Evolutionary conservation across 495 filamentous ascomycete genomes (phyloP).

Genomic region (Opeltia flavorubescens): DNA sequence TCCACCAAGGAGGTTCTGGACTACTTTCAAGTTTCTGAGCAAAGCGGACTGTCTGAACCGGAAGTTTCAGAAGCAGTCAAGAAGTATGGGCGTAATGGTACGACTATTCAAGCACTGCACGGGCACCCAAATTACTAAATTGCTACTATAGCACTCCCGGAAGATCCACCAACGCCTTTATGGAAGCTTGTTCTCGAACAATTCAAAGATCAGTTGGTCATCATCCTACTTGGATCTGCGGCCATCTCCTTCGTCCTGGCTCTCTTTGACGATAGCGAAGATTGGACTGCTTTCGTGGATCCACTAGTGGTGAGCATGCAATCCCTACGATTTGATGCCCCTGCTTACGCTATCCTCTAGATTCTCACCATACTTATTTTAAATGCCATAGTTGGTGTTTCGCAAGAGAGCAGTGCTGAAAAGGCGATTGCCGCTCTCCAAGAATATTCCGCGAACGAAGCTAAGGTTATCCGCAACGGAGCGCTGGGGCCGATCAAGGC

Average conservation of each 20-base stretch:
- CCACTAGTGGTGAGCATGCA: conserved; percentile 63
- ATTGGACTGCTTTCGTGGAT: conserved; percentile 98
- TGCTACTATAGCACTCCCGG: conserved; percentile 57
- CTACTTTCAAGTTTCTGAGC: conserved; percentile 54
- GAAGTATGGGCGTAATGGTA: conserved; percentile 80
- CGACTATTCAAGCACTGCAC: not conserved
- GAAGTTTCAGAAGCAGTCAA: conserved; percentile 49
- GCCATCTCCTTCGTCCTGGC: conserved; percentile 90
- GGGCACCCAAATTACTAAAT: conserved; percentile 14
- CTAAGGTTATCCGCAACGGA: conserved; percentile 77
- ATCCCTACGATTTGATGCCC: not conserved
- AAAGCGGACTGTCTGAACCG: conserved; percentile 50
- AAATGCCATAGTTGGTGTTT: conserved; percentile 94
- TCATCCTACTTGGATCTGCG: conserved; percentile 88
- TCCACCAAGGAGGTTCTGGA: conserved; percentile 54
- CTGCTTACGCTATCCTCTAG: conserved; percentile 27
- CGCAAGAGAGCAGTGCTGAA: conserved; percentile 96
- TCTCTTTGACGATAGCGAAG: conserved; percentile 82
- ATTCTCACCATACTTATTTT: conserved; percentile 95
- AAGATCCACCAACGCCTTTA: conserved; percentile 92
- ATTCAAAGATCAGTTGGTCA: conserved; percentile 97
- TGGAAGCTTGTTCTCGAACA: conserved; percentile 96
- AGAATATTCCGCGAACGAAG: conserved; percentile 97
- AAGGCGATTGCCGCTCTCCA: conserved; percentile 97
- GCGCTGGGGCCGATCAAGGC: conserved; percentile 67